phyloP scores from a whole-genome alignment of 352 stramenopile genomes.

The Pythium brachiatum region DNA sequence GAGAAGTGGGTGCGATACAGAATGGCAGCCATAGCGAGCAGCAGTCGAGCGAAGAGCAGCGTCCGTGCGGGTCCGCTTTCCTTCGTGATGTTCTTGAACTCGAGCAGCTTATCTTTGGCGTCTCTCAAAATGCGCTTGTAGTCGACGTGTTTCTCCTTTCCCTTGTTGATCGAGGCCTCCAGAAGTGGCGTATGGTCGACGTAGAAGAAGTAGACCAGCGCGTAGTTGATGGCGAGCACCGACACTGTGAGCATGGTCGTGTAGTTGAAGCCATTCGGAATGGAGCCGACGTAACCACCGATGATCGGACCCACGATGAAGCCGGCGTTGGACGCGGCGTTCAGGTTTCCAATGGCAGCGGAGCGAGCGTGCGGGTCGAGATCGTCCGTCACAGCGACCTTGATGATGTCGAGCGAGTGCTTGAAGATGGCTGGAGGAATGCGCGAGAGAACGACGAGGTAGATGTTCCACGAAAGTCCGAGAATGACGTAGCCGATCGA shows the following conservation, averaged over 20 bases:
- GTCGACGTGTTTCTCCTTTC: slow-evolving; percentile 12
- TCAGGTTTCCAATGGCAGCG: slow-evolving; percentile 62
- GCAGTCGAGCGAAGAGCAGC: slow-evolving; percentile 60
- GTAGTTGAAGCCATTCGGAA: slow-evolving; percentile 80
- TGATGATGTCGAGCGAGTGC: slow-evolving; percentile 79
- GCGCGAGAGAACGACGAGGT: slow-evolving; percentile 71
- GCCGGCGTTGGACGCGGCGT: slow-evolving; percentile 65
- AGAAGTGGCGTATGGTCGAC: slow-evolving; percentile 20
- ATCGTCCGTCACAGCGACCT: slow-evolving; percentile 65
- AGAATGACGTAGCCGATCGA: slow-evolving; percentile 67
- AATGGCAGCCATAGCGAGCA: slow-evolving; percentile 75
- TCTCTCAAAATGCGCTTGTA: slow-evolving; percentile 37
- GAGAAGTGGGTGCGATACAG: slow-evolving; percentile 81
- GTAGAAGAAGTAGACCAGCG: slow-evolving; percentile 59
- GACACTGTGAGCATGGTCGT: slow-evolving; percentile 66
- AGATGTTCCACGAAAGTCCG: slow-evolving; percentile 75
- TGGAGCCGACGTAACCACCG: slow-evolving; percentile 63
- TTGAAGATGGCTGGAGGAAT: slow-evolving; percentile 76
- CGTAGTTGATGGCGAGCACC: slow-evolving; percentile 72
- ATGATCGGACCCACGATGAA: slow-evolving; percentile 76
- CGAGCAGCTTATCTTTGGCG: slow-evolving; percentile 53
- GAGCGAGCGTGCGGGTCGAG: slow-evolving; percentile 35
- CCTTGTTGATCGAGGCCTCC: slow-evolving; percentile 12
- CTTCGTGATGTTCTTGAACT: slow-evolving; percentile 60
- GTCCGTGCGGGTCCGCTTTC: slow-evolving; percentile 63